Conservation (phyloP, 176 grass and related monocot genomes). For the Raddia guianensis region DNA sequence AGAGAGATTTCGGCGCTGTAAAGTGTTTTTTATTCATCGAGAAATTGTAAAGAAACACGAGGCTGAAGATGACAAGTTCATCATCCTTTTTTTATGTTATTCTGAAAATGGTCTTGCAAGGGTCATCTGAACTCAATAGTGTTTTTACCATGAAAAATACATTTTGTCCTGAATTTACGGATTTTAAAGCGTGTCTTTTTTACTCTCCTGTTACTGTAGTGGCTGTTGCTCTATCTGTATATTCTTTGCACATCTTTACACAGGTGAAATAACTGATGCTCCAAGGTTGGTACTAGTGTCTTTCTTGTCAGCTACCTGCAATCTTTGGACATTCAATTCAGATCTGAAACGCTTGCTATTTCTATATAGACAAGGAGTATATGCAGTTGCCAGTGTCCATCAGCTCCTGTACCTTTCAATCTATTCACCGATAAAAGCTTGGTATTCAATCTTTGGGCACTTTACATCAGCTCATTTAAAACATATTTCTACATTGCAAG, state of each 20-base stretch:
- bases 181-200: neutral
- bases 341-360: constrained; percentile 20
- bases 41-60: neutral
- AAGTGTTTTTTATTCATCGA: neutral
- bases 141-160: neutral
- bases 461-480: constrained; percentile 8
- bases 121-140: neutral
- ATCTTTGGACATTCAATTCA: constrained; percentile 18
- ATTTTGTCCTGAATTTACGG: neutral
- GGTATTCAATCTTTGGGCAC: neutral
- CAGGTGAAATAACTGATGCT: neutral
- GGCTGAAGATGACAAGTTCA: neutral
- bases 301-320: constrained; percentile 9
- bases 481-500: neutral
- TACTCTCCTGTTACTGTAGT: neutral
- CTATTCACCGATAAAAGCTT: neutral
- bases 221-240: neutral
- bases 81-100: neutral
- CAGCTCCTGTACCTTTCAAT: constrained; percentile 5
- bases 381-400: constrained; percentile 20
- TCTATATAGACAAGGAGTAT: constrained; percentile 14
- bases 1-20: neutral
- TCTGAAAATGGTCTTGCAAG: neutral
- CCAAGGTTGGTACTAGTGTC: neutral
- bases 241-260: neutral